A percentile compares a stretch with the other conserved stretches of the same genome.
These are phyloP conservation scores for Blastobotrys proliferans DNA, from an alignment of 1,139 yeast species.

Conservation along the genomic window DNA sequence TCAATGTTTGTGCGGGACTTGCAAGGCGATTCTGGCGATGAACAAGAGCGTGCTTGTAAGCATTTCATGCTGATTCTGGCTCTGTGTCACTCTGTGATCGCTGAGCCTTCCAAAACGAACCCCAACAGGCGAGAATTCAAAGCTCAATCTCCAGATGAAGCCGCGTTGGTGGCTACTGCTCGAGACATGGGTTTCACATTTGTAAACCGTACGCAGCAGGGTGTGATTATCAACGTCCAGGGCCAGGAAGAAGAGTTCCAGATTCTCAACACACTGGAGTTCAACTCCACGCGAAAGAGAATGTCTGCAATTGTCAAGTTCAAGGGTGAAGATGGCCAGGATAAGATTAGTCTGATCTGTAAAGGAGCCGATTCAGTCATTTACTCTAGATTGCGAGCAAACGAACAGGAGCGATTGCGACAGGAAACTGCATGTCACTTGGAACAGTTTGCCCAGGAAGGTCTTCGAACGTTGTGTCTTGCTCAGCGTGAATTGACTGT, in stretches of 20 bases:
- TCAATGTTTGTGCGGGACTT: conserved; percentile 58
- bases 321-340: conserved; percentile 46
- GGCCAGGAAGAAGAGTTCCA: conserved; percentile 72
- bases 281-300: conserved; percentile 89
- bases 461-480: conserved; percentile 88
- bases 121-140: conserved; percentile 63
- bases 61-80: conserved; percentile 86
- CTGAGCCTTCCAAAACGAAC: conserved; percentile 57
- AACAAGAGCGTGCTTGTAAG: conserved; percentile 62
- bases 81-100: conserved; percentile 86
- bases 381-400: conserved; percentile 59
- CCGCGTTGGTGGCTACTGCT: conserved; percentile 91
- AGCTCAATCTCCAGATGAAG: conserved; percentile 99
- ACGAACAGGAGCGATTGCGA: conserved; percentile 52
- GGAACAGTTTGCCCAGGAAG: conserved; percentile 94
- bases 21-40: conserved; percentile 45
- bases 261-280: conserved; percentile 72
- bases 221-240: conserved; percentile 65
- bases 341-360: conserved; percentile 56
- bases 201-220: conserved; percentile 66
- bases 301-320: conserved; percentile 87
- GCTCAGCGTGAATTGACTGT: conserved; percentile 74
- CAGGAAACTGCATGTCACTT: conserved; percentile 77
- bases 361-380: conserved; percentile 97
- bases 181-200: conserved; percentile 88